phyloP scores from a whole-genome alignment of 352 stramenopile species.

The Pythium rhizo-oryzae region DNA sequence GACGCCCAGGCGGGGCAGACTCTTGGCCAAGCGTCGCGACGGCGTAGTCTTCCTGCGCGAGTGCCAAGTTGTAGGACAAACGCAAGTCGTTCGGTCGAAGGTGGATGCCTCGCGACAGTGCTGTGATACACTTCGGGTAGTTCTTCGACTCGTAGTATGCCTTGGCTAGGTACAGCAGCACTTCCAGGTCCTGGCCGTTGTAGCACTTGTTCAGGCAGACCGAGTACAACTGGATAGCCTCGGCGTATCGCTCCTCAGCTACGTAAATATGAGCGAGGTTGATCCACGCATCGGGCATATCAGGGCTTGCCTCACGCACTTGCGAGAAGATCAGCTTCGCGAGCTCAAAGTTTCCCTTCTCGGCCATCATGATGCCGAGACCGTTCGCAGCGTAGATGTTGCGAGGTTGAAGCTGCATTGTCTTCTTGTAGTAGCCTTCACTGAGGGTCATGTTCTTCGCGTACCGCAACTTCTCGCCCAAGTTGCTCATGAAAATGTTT shows the following conservation, averaged over 20 bases:
- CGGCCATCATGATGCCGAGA: conserved; percentile 97
- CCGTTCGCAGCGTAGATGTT: conserved; percentile 98
- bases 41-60: conserved; percentile 88
- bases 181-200: conserved; percentile 83
- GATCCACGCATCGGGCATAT: conserved; percentile 96
- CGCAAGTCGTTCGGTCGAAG: conserved; percentile 78
- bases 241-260: conserved; percentile 95
- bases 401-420: conserved; percentile 89
- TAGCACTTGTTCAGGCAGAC: conserved; percentile 92
- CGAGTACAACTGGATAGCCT: conserved; percentile 96
- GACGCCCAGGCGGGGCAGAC: conserved; percentile 38
- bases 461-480: conserved; percentile 95
- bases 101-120: conserved; percentile 78
- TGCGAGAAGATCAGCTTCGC: conserved; percentile 97
- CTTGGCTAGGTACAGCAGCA: conserved; percentile 80
- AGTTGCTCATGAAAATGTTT: conserved; percentile 99
- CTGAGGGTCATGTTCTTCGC: conserved; percentile 95
- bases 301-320: conserved; percentile 94
- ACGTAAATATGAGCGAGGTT: conserved; percentile 98
- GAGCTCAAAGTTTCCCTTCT: conserved; percentile 97
- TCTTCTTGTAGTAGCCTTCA: conserved; percentile 97
- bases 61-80: conserved; percentile 86
- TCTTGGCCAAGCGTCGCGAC: conserved; percentile 83
- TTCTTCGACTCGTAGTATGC: conserved; percentile 91
- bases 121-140: conserved; percentile 87